phyloP scores from a whole-genome alignment of 1,139 yeast species.

The Debaryomyces sp. region DNA sequence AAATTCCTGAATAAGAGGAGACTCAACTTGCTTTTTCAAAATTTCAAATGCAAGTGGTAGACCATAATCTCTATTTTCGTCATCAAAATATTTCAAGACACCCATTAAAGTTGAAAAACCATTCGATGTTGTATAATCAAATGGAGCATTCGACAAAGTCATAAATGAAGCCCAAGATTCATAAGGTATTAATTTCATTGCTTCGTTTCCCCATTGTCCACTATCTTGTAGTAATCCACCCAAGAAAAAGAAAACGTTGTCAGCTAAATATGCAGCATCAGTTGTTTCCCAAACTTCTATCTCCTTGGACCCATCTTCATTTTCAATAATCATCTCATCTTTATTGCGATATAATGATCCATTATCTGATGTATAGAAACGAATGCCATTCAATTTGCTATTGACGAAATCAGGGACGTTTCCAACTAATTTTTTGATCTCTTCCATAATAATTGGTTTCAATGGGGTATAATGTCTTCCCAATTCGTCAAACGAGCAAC shows the following conservation, averaged over 20 bases:
- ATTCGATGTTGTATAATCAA: slow-evolving; percentile 59
- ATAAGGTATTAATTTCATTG: slow-evolving; percentile 43
- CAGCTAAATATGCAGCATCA: slow-evolving; percentile 46
- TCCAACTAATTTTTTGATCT: slow-evolving; percentile 50
- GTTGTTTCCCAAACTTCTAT: slow-evolving; percentile 58
- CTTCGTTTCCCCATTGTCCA: slow-evolving; percentile 51
- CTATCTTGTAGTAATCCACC: slow-evolving; percentile 50
- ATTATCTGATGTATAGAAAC: slow-evolving; percentile 45
- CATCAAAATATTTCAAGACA: slow-evolving; percentile 58
- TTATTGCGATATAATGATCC: slow-evolving; percentile 46
- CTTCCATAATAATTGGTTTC: slow-evolving; percentile 58
- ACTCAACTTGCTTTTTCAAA: slow-evolving; percentile 17
- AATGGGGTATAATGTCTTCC: slow-evolving; percentile 81
- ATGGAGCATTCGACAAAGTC: slow-evolving; percentile 55
- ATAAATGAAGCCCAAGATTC: slow-evolving; percentile 48
- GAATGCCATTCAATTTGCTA: slow-evolving; percentile 37
- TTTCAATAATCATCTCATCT: slow-evolving; percentile 39
- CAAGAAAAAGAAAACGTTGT: slow-evolving; percentile 49
- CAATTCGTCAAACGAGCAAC: slow-evolving; percentile 76
- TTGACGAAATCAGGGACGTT: slow-evolving; percentile 27
- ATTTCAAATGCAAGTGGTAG: slow-evolving; percentile 27
- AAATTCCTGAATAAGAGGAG: slow-evolving; percentile 20
- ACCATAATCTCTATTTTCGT: slow-evolving; percentile 55
- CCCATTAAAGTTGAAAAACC: slow-evolving; percentile 57
- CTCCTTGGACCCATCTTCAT: slow-evolving; percentile 38